Percentiles rank a stretch among this genome's conserved stretches.
phyloP scores from a whole-genome alignment of 257 asterid genomes.

The Nemophila menziesii region DNA sequence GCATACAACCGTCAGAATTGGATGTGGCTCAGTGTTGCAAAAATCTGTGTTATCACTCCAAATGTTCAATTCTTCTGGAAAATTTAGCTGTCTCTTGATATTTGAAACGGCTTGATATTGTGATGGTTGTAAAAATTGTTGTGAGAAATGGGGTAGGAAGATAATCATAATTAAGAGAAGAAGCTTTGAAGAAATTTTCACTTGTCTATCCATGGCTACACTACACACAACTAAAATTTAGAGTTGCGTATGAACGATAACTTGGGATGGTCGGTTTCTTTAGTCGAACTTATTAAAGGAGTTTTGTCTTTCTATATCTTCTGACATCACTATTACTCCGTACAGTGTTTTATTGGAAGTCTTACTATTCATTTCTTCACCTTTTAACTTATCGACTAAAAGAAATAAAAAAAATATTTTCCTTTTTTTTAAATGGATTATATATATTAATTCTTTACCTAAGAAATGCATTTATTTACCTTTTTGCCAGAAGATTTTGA shows the following conservation, averaged over 20 bases:
- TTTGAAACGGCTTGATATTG: constrained; percentile 39
- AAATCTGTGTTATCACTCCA: constrained; percentile 48
- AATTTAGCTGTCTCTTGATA: constrained; percentile 51
- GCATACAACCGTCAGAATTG: constrained; percentile 52
- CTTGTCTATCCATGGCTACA: constrained; percentile 13
- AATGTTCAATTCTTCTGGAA: constrained; percentile 36
- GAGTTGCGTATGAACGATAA: not conserved
- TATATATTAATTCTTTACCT: no score
- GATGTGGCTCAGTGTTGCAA: constrained; percentile 46
- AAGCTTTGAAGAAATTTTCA: not conserved
- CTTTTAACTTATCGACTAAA: no score
- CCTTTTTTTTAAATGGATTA: no score
- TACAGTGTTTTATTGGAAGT: no score
- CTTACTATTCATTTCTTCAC: no score
- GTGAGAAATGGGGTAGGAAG: constrained; percentile 27
- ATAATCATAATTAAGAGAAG: constrained; percentile 17
- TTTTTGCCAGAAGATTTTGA: no score
- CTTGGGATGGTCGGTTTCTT: no score
- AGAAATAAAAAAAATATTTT: no score
- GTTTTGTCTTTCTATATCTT: no score
- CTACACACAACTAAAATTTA: not conserved
- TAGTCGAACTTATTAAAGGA: no score
- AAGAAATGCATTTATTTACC: no score
- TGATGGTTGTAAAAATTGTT: constrained; percentile 41
- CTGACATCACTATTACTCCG: no score